Conservation (phyloP, 176 grass and related monocot species). For the Triticum turgidum region DNA sequence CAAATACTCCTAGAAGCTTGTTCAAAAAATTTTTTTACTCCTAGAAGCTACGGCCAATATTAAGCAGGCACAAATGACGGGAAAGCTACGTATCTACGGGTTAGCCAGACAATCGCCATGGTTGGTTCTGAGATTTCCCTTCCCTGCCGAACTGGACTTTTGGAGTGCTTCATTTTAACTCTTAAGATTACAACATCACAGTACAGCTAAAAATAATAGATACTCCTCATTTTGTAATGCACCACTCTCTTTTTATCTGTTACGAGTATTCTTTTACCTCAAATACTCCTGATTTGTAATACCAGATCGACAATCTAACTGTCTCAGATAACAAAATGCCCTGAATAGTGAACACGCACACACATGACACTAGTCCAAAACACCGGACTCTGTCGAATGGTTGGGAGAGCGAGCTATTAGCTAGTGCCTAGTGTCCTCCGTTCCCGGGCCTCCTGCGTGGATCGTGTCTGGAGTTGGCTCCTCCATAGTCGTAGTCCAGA, state of each 20-base stretch:
- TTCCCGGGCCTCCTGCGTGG: slow-evolving; percentile 56
- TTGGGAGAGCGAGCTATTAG: background rate
- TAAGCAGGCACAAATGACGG: too few relatives aligned
- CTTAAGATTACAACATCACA: background rate
- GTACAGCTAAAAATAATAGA: background rate
- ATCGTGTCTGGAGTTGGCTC: slow-evolving; percentile 69
- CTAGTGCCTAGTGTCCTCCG: slow-evolving; percentile 42
- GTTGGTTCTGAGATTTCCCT: too few relatives aligned
- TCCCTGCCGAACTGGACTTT: too few relatives aligned
- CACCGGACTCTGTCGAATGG: background rate
- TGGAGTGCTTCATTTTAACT: too few relatives aligned
- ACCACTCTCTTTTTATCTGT: background rate
- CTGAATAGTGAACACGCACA: background rate
- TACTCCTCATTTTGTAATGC: background rate
- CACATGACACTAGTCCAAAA: background rate
- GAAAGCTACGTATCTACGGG: too few relatives aligned
- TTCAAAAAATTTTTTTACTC: too few relatives aligned
- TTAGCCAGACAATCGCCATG: too few relatives aligned
- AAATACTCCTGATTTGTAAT: background rate
- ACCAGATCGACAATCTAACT: background rate
- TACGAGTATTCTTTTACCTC: background rate
- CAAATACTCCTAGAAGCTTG: too few relatives aligned
- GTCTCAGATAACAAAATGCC: background rate
- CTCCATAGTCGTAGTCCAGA: slow-evolving; percentile 81
- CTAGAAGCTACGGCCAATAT: too few relatives aligned